phyloP scores from a whole-genome alignment of 208 protist species.

The Trypanosoma lewisi region DNA sequence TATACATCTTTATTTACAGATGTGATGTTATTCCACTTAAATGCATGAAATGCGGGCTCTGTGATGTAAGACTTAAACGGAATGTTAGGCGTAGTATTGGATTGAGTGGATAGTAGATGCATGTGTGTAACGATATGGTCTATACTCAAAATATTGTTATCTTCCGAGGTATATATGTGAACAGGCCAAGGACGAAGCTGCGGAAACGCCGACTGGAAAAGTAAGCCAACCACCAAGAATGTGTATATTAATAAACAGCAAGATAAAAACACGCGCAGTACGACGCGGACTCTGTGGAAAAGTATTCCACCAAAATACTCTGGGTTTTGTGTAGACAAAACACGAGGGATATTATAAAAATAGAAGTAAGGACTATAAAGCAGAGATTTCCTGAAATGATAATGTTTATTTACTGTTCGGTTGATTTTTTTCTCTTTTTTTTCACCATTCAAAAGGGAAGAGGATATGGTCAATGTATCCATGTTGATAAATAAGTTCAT shows the following conservation, averaged over 20 bases:
- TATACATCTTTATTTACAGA: constrained; percentile 60
- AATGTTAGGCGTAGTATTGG: constrained; percentile 1
- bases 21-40: constrained; percentile 60
- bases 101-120: constrained; percentile 47
- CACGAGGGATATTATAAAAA: constrained; percentile 57
- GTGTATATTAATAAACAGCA: constrained; percentile 48
- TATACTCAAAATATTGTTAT: constrained; percentile 49
- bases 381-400: too few species aligned
- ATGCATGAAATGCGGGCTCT: constrained; percentile 29
- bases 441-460: constrained; percentile 38
- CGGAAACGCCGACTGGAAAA: constrained; percentile 77
- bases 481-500: constrained; percentile 72
- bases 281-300: constrained; percentile 49
- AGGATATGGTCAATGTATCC: constrained; percentile 49
- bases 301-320: constrained; percentile 51
- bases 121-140: constrained; percentile 83
- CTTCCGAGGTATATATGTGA: constrained; percentile 34
- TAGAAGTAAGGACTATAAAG: constrained; percentile 52
- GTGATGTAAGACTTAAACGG: constrained; percentile 17
- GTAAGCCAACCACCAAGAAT: constrained; percentile 47
- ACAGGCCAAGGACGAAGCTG: constrained; percentile 67
- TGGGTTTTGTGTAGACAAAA: constrained; percentile 69
- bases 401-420: too few species aligned
- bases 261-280: constrained; percentile 54
- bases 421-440: constrained; percentile 33